These are phyloP conservation scores for Emmonsiellopsis sp. DNA, from an alignment of 2,329 filamentous ascomycete genomes.

Conservation along the genomic window DNA sequence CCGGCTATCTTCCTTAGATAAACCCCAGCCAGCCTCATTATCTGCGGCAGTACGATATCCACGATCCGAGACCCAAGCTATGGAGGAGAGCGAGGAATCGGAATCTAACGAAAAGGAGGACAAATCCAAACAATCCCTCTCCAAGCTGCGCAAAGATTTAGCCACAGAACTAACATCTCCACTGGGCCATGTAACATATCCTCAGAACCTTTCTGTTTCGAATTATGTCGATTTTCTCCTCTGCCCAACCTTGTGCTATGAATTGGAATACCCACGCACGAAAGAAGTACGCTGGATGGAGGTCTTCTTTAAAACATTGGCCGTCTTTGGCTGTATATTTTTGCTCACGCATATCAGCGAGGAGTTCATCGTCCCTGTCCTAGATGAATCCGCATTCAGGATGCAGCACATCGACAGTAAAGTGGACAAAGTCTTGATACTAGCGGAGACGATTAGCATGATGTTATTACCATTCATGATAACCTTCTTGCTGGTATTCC, in stretches of 20 bases:
- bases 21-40: constrained; percentile 55
- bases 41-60: constrained; percentile 70
- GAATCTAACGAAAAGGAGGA: constrained; percentile 19
- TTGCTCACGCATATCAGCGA: constrained; percentile 84
- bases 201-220: constrained; percentile 68
- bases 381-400: constrained; percentile 59
- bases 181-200: constrained; percentile 81
- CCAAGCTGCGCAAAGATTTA: constrained; percentile 71
- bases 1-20: constrained; percentile 72
- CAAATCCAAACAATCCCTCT: constrained; percentile 42
- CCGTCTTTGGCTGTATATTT: constrained; percentile 94
- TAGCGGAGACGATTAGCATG: constrained; percentile 82
- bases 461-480: constrained; percentile 97
- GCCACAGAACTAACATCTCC: constrained; percentile 87
- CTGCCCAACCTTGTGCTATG: constrained; percentile 94
- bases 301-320: constrained; percentile 74
- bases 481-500: constrained; percentile 87
- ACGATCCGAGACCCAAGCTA: constrained; percentile 22
- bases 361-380: constrained; percentile 88
- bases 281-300: constrained; percentile 66
- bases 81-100: constrained; percentile 6
- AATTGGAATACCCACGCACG: constrained; percentile 87
- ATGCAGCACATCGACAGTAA: constrained; percentile 41
- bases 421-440: constrained; percentile 64
- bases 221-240: constrained; percentile 85